Evolutionary conservation across 805 yeast species (phyloP).

Genomic region (Tetrapisispora phaffii): DNA sequence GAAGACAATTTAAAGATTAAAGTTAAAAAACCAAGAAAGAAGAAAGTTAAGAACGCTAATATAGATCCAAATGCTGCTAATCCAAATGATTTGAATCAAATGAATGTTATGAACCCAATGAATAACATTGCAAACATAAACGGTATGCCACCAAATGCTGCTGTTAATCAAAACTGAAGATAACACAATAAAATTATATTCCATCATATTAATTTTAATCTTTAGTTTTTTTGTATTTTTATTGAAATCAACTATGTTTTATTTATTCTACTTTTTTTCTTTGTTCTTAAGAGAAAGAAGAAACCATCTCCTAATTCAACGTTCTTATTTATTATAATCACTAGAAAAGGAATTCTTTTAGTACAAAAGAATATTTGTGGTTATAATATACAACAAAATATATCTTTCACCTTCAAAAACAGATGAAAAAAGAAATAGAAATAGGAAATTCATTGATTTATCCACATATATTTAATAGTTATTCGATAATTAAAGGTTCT

Average conservation of each 20-base stretch:
- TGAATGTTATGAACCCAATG: slow-evolving; percentile 4
- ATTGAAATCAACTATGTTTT: not conserved
- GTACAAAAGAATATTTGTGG: not conserved
- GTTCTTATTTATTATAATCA: not conserved
- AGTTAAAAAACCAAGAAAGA: slow-evolving; percentile 3
- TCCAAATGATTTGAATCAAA: slow-evolving; percentile 1
- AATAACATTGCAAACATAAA: not conserved
- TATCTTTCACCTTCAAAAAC: not conserved
- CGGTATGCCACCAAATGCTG: slow-evolving; percentile 1
- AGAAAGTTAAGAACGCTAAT: not conserved
- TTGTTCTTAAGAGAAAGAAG: no score
- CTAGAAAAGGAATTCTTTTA: not conserved
- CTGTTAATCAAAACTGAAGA: slow-evolving; percentile 3
- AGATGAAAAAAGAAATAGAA: not conserved
- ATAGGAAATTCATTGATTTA: not conserved
- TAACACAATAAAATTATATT: not conserved
- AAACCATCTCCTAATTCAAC: slow-evolving; percentile 1
- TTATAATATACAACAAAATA: not conserved
- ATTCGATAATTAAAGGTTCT: not conserved
- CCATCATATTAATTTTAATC: not conserved
- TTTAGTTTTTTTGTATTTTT: slow-evolving; percentile 1
- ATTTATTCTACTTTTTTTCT: not conserved
- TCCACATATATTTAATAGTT: not conserved
- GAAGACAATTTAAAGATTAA: slow-evolving; percentile 5
- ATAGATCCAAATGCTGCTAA: slow-evolving; percentile 2